A percentile compares a stretch with the other conserved stretches of the same genome.
phyloP scores from a whole-genome alignment of 768 basidiomycete genomes.

The Trametes elegans region DNA sequence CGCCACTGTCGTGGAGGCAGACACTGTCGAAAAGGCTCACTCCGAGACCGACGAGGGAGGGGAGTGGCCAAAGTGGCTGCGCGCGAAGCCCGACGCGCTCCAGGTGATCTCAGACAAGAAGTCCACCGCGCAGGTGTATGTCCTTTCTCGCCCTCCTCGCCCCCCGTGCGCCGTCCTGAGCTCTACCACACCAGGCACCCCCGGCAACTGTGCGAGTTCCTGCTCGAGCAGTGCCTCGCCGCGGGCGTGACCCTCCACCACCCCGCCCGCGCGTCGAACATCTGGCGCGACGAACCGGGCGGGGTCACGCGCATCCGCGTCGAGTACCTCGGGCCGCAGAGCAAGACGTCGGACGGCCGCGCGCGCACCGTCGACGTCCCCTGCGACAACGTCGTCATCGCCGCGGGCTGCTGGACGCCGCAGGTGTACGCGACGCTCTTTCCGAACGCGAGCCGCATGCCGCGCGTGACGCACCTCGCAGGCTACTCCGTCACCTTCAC shows the following conservation, averaged over 20 bases:
- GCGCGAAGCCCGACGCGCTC: conserved; percentile 20
- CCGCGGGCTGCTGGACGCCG: conserved; percentile 39
- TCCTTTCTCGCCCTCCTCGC: neutral
- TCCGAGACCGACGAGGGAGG: conserved; percentile 2
- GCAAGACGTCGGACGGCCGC: conserved; percentile 5
- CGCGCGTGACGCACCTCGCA: conserved; percentile 29
- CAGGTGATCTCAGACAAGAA: conserved; percentile 26
- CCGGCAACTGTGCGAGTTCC: conserved; percentile 30
- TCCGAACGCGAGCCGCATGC: conserved; percentile 28
- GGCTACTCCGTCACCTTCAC: conserved; percentile 30
- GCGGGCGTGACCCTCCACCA: conserved; percentile 32
- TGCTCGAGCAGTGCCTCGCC: conserved; percentile 29
- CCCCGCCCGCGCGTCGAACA: conserved; percentile 27
- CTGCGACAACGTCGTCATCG: conserved; percentile 33
- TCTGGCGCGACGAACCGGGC: conserved; percentile 12
- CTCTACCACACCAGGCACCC: conserved; percentile 23
- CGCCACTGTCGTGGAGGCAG: conserved; percentile 12
- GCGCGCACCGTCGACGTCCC: conserved; percentile 22
- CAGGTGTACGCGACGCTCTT: conserved; percentile 33
- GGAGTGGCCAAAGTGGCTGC: conserved; percentile 26
- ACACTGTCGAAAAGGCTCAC: conserved; percentile 6
- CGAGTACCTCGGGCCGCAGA: conserved; percentile 17
- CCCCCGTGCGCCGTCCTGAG: neutral
- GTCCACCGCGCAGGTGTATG: conserved; percentile 33
- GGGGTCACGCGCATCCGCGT: conserved; percentile 19